Evolutionary conservation across 2,329 filamentous ascomycete genomes (phyloP), one percentile per base, ranked within the genome.

Genomic region (Boeremia lycopersici): DNA sequence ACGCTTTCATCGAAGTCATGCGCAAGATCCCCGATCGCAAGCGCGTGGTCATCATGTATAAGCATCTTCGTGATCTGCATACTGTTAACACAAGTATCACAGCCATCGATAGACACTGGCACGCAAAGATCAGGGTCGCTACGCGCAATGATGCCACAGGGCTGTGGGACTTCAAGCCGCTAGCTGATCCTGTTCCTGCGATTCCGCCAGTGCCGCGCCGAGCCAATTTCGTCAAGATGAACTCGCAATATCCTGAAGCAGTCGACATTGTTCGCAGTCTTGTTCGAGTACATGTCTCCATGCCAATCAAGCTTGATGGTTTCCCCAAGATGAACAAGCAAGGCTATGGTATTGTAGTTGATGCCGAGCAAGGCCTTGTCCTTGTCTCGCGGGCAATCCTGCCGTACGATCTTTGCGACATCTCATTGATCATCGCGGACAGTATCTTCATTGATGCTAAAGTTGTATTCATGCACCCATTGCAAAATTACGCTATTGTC

Each of bases 221-320:
- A 64, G 95, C 92, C 4, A 89, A 91, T 49, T 99, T 99, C 72
- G 96, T 98, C 64, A 88, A 92, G 72, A 84, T 99, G 59, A 91
- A 95, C 64, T 89, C 93, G 56, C 89, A 89, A 55, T 89, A 97
- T 71, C 88, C 91, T 23, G 90, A 91, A 15, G 93, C 95, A n/a
- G 92, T 93, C 2, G 91, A 96, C 63, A 86, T 99, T 59, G 90
- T 99, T 34, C 88, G 90, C 63, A 97, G 93, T 71, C 98, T 99
- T 72, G 93, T 99, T 25, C 89, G 95, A 34, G 89, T 99, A 50
- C 89, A 90, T 61, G 96, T 93, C 67, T 90, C 88, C 23, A 93
- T 99, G 88, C 95, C 95, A 0, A 80, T 99, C 59, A 98, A 98
- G 80, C 84, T 99, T 9, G 95, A 99, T 73, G 95, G 95, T n/a